These are phyloP conservation scores for Penicillium taxi DNA, from an alignment of 495 filamentous ascomycete genomes.

Conservation along the genomic window DNA sequence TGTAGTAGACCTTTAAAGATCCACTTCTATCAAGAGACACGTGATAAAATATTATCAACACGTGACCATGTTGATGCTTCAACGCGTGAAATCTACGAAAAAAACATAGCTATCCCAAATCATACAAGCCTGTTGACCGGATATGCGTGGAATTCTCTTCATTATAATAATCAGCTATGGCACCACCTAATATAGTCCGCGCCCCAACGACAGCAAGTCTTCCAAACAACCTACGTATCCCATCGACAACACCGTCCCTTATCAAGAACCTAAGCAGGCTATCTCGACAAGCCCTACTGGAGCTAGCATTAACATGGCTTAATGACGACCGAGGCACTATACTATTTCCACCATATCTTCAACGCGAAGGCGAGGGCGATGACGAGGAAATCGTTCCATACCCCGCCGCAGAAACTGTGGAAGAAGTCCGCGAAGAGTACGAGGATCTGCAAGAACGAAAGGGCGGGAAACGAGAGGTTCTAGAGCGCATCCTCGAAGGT, in stretches of 20 bases:
- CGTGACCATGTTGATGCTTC: slow-evolving; percentile 18
- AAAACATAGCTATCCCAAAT: slow-evolving; percentile 1
- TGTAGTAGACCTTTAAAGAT: background rate
- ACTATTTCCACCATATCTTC: slow-evolving; percentile 40
- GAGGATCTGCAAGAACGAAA: slow-evolving; percentile 46
- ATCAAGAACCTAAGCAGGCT: slow-evolving; percentile 58
- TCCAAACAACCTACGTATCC: slow-evolving; percentile 50
- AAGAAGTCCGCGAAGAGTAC: slow-evolving; percentile 58
- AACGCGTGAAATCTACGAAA: slow-evolving; percentile 4
- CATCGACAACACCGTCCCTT: slow-evolving; percentile 54
- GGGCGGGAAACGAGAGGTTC: slow-evolving; percentile 63
- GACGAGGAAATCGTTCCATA: slow-evolving; percentile 48
- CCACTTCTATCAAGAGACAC: background rate
- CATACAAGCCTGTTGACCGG: slow-evolving; percentile 1
- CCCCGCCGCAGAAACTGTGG: slow-evolving; percentile 51
- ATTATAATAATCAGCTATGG: slow-evolving; percentile 21
- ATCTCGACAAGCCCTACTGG: slow-evolving; percentile 59
- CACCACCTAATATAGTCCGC: slow-evolving; percentile 34
- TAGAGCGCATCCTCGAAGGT: slow-evolving; percentile 68
- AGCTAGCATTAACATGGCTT: slow-evolving; percentile 67
- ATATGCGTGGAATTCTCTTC: background rate
- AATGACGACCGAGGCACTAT: slow-evolving; percentile 51
- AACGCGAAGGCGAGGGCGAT: slow-evolving; percentile 17
- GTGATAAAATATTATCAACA: slow-evolving; percentile 12
- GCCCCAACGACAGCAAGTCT: slow-evolving; percentile 44